Evolutionary conservation across 176 grass and related monocot species (phyloP), one percentile per base, ranked within the genome.

Genomic region (Ensete ventricosum): DNA sequence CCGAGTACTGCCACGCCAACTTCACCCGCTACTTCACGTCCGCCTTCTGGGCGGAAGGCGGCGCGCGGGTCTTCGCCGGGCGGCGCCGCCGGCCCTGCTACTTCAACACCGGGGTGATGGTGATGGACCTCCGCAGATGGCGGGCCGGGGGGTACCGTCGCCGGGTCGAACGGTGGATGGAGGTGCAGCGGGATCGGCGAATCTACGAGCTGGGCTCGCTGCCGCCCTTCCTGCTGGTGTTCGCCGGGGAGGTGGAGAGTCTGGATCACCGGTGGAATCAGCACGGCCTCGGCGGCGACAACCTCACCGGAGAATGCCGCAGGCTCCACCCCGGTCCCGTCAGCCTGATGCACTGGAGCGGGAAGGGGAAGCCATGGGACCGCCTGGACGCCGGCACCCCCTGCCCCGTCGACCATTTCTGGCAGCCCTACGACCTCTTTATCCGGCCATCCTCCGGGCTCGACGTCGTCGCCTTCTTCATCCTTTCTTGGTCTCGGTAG

Each of bases 21-120:
- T 87, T 98, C 84, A 82, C 80, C 62, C 90, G 90, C 23, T 98
- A 98, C 82, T 98, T 98, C 80, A 98, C 94, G 2, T 23, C 82
- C 0, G 80, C 86, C 0, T 98, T 98, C 90, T 98, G 94, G 94
- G 73, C 83, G 21, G 84, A 91, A 71, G 78, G 1, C 0, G 88
- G 94, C 5, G 23, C 57, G 2, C 79, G 84, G n/a, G 84, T 89
- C 50, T 93, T 93, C 72, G 55, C 81, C 1, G 77, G 23, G 1
- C 83, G 93, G 0, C 83, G 93, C 22, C 81, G 88, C 0, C 74
- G 59, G 58, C 90, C 90, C 0, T 97, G 94, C 87, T 97, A 97
- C 85, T 97, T 97, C 85, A 97, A 97, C 80, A 97, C 90, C 2
- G 94, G 94, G 55, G 94, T 97, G 69, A 97, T 93, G 94, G 83